phyloP scores from a whole-genome alignment of 345 rosid species.

The Salix arbutifolia region DNA sequence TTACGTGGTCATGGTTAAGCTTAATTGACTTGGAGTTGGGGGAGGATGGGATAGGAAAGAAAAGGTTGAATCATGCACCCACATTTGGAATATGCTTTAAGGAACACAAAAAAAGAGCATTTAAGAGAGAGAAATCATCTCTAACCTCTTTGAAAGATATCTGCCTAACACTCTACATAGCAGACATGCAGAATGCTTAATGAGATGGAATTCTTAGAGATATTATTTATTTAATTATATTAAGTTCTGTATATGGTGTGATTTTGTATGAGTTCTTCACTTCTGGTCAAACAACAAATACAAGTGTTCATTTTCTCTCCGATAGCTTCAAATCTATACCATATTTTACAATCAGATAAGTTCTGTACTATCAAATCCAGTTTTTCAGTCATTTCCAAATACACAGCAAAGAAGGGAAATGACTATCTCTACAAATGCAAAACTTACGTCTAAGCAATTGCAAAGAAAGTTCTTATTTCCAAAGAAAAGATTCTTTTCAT shows the following conservation, averaged over 20 bases:
- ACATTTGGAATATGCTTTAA: background rate
- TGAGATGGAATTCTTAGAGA: background rate
- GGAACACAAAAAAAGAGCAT: background rate
- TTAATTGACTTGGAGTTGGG: background rate
- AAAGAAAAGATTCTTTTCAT: background rate
- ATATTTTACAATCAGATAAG: background rate
- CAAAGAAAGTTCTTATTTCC: background rate
- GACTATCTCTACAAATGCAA: background rate
- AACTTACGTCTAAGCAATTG: background rate
- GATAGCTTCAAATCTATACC: background rate
- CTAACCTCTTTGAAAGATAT: background rate
- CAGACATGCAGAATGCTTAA: background rate
- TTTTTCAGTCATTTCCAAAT: background rate
- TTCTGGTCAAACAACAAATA: background rate
- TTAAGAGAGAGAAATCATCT: background rate
- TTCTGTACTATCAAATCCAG: background rate
- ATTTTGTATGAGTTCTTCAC: background rate
- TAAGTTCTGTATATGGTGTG: background rate
- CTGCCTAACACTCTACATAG: background rate
- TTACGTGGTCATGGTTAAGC: background rate
- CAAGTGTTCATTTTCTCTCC: background rate
- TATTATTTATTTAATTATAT: too few species aligned
- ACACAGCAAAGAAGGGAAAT: background rate
- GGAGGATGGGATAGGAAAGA: background rate
- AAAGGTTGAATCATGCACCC: background rate